Evolutionary conservation across 2,329 filamentous ascomycete species (phyloP).

Genomic region (Monilinia polystroma): DNA sequence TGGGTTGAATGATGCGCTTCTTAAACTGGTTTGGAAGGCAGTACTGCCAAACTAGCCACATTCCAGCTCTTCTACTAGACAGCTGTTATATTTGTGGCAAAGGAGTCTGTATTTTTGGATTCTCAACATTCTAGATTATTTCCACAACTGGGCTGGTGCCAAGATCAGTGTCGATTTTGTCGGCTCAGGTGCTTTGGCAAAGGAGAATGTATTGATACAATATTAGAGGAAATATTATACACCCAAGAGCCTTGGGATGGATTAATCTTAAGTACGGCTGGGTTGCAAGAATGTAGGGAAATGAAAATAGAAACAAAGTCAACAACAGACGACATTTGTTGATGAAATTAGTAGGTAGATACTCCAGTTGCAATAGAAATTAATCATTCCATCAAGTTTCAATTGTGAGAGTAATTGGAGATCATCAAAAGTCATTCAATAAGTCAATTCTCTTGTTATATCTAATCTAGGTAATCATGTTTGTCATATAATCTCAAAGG

Average conservation of each 20-base stretch:
- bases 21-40: background rate
- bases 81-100: background rate
- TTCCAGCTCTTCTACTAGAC: background rate
- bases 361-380: background rate
- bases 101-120: background rate
- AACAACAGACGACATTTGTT: conserved; percentile 1
- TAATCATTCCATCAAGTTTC: background rate
- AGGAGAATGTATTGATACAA: background rate
- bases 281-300: conserved; percentile 3
- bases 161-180: background rate
- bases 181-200: background rate
- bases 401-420: background rate
- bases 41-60: background rate
- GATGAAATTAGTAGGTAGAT: background rate
- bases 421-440: background rate
- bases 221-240: background rate
- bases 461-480: background rate
- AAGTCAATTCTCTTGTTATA: background rate
- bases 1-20: background rate
- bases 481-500: background rate
- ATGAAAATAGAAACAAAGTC: background rate
- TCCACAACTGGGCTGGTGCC: background rate
- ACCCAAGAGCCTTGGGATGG: conserved; percentile 12
- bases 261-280: background rate
- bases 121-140: background rate